These are phyloP conservation scores for Salix viminalis DNA, from an alignment of 345 rosid species.

Conservation along the genomic window DNA sequence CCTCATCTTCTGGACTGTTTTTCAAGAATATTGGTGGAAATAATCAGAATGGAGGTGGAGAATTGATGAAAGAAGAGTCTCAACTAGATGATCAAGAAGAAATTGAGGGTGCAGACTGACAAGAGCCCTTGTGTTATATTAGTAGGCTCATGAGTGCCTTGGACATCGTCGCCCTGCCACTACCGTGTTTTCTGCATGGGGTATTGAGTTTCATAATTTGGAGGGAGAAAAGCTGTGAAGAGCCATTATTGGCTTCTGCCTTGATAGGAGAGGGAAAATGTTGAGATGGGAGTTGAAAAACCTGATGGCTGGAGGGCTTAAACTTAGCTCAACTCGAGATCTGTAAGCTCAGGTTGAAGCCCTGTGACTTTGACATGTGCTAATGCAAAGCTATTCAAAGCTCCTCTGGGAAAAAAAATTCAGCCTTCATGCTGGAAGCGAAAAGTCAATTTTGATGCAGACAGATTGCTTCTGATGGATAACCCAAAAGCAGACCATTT, in stretches of 20 bases:
- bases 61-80: conserved; percentile 68
- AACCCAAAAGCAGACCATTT: neutral
- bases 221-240: neutral
- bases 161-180: neutral
- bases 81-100: conserved; percentile 91
- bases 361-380: neutral
- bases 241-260: neutral
- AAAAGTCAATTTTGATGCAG: conserved; percentile 24
- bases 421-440: conserved; percentile 1
- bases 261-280: neutral
- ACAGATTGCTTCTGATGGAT: conserved; percentile 12
- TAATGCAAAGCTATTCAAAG: neutral
- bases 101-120: conserved; percentile 60
- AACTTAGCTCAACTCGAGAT: neutral
- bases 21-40: conserved; percentile 43
- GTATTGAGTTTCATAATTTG: neutral
- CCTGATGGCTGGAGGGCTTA: neutral
- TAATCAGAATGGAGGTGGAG: conserved; percentile 58
- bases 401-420: neutral
- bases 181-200: neutral
- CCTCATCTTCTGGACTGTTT: conserved; percentile 62
- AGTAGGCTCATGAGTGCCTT: neutral
- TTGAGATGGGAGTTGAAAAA: conserved; percentile 8
- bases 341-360: conserved; percentile 14
- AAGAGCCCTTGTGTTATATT: neutral